A percentile compares a stretch with the other conserved stretches of the same genome.
These are phyloP conservation scores for Pleurotus sapidus DNA, from an alignment of 768 basidiomycete genomes.

Conservation along the genomic window DNA sequence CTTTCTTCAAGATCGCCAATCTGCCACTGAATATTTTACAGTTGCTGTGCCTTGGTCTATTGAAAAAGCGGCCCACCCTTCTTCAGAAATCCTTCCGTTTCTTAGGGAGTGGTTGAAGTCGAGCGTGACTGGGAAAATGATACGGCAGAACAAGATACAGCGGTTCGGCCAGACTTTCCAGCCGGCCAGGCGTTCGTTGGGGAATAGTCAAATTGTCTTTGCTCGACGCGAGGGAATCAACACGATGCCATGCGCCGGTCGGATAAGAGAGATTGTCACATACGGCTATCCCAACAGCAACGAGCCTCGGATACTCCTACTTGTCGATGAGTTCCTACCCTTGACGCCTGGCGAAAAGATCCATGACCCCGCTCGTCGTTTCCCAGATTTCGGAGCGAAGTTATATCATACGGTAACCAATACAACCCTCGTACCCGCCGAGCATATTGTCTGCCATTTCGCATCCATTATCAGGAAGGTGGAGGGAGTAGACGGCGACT, in stretches of 20 bases:
- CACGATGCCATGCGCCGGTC: conserved; percentile 7
- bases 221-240: background rate
- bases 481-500: no score
- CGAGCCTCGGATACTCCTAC: conserved; percentile 2
- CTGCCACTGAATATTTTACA: background rate
- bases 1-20: background rate
- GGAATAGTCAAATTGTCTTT: conserved; percentile 10
- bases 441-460: conserved; percentile 13
- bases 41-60: background rate
- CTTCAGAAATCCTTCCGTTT: no score
- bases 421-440: conserved; percentile 2
- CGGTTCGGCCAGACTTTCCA: conserved; percentile 3
- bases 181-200: background rate
- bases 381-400: conserved; percentile 9
- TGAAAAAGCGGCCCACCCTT: background rate
- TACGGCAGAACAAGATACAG: background rate
- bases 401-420: conserved; percentile 6
- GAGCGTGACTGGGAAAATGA: background rate
- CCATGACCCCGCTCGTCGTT: conserved; percentile 9
- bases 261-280: conserved; percentile 9
- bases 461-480: background rate
- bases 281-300: conserved; percentile 1
- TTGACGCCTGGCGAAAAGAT: background rate
- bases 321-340: background rate
- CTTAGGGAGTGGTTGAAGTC: no score